Evolutionary conservation across 2,329 filamentous ascomycete genomes (phyloP), one percentile per base, ranked within the genome.

Genomic region (Trichophyton benhamiae): DNA sequence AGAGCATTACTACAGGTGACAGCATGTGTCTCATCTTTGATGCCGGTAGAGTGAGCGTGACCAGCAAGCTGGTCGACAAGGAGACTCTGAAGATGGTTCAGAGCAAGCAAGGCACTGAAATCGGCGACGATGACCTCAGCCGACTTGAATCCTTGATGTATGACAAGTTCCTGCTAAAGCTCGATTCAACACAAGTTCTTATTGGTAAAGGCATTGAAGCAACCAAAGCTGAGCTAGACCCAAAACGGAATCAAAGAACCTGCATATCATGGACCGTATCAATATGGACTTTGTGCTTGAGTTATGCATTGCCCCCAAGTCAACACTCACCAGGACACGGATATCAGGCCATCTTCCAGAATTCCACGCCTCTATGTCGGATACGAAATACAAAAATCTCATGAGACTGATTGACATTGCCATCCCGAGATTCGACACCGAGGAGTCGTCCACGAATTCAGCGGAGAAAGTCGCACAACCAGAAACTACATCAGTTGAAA

Each of bases 241-340:
- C 84, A 30, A 82, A 64, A 83, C 87, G 27, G 83, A 87, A 5
- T 79, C 81, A 1, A 87, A 86, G 61, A 86, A 86, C 65, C 81
- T 95, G 66, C 92, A 97, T 71, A 85, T 99, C 60, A 89, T 99
- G 41, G 92, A 99, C 72, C 86, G 89, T 66, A 99, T 99, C 77
- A 99, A 96, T 67, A 88, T 99, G 67, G 89, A 97, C 72, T 97
- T 99, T 72, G 85, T 91, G 9, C 84, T 99, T n/a, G 91, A 96
- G 72, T 87, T 88, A 20, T 99, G 91, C 6, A 99, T 99, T 67
- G 79, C 99, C n/a, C 94, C 94, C 0, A 96, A 96, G 71, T 90
- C 90, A 0, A 88, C 92, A 0, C 78, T 99, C 57, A 95, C 94
- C 13, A 94, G 94, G 69, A 86, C 96, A 67, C 87, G 89, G 63